These are phyloP conservation scores for Theileria luwenshuni DNA, from an alignment of 169 alveolate species.

Conservation along the genomic window DNA sequence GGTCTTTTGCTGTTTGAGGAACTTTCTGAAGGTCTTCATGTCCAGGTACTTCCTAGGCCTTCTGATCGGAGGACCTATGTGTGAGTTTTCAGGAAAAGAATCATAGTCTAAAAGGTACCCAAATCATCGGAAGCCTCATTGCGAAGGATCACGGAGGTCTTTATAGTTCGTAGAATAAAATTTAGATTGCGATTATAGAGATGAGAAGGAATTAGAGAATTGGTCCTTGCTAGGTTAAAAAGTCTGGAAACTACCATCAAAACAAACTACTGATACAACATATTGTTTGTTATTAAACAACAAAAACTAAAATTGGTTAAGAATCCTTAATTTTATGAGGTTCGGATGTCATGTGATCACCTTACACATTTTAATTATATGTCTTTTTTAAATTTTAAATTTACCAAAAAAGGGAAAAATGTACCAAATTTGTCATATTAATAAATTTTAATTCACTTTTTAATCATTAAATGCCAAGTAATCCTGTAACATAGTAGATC, in stretches of 20 bases:
- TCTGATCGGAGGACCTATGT: slow-evolving; percentile 74
- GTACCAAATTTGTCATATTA: too few species aligned
- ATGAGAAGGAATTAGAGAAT: neutral
- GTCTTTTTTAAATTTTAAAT: too few species aligned
- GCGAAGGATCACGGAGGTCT: slow-evolving; percentile 27
- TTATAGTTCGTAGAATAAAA: neutral
- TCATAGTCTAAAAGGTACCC: slow-evolving; percentile 19
- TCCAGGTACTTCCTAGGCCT: slow-evolving; percentile 75
- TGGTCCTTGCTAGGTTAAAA: neutral
- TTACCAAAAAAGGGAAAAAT: too few species aligned
- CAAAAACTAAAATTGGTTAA: neutral
- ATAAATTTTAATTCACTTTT: too few species aligned
- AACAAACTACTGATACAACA: neutral
- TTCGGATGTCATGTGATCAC: neutral
- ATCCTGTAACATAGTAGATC: neutral
- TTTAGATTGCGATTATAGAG: slow-evolving; percentile 1
- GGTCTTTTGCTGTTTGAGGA: slow-evolving; percentile 73
- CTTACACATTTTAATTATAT: neutral
- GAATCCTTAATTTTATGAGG: neutral
- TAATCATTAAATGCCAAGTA: neutral
- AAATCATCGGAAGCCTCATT: slow-evolving; percentile 52
- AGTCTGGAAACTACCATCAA: slow-evolving; percentile 5
- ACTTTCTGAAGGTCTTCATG: slow-evolving; percentile 75
- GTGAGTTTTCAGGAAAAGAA: neutral
- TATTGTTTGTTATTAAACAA: too few species aligned